Conservation (phyloP, 768 basidiomycete species). For the Rhodocollybia butyracea region DNA sequence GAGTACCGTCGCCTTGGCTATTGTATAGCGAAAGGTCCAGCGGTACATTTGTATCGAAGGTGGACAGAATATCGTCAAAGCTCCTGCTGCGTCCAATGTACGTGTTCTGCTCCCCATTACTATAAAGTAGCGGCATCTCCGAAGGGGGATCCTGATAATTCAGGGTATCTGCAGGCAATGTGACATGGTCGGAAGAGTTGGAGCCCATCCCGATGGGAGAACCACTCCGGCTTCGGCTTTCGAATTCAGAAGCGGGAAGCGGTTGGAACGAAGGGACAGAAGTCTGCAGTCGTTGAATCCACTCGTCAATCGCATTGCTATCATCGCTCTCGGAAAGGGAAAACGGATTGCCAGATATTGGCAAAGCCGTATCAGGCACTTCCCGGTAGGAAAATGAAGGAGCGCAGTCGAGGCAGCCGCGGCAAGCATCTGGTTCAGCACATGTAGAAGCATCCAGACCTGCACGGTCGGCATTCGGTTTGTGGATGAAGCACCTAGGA, state of each 20-base stretch:
- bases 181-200: not conserved
- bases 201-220: not conserved
- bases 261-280: not conserved
- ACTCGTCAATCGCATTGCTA: conserved; percentile 51
- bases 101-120: not conserved
- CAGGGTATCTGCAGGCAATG: not conserved
- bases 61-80: not conserved
- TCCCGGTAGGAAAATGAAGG: conserved; percentile 30
- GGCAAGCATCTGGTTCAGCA: conserved; percentile 32
- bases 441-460: conserved; percentile 37
- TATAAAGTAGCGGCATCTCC: not conserved
- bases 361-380: conserved; percentile 37
- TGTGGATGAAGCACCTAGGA: conserved; percentile 33
- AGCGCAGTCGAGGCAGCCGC: conserved; percentile 62
- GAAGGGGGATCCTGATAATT: not conserved
- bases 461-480: conserved; percentile 22
- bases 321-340: not conserved
- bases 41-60: not conserved
- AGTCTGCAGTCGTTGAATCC: conserved; percentile 45
- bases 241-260: not conserved
- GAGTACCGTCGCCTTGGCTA: not conserved
- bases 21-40: not conserved
- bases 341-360: conserved; percentile 17
- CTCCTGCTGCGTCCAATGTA: not conserved
- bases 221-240: not conserved